Percentiles rank a stretch among this genome's conserved stretches.
Evolutionary conservation across 1,284 basidiomycete species (phyloP).

Genomic region (Wolfiporia cocos): DNA sequence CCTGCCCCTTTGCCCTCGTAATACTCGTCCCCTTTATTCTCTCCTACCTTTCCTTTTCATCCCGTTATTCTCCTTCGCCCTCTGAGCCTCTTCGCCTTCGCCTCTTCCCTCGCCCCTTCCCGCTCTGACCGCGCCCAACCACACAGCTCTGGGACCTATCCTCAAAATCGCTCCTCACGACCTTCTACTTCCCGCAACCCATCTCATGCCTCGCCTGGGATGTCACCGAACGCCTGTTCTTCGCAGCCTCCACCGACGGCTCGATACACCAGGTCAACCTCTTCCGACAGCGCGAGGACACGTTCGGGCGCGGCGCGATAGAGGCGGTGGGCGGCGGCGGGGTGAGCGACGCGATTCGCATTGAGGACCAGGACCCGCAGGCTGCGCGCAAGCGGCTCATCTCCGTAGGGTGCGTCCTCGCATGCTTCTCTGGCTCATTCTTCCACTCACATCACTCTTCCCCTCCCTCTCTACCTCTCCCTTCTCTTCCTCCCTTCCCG

Average conservation of each 20-base stretch:
- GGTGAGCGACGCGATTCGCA: slow-evolving; percentile 58
- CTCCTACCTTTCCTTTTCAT: too few species aligned
- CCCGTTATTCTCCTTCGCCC: too few species aligned
- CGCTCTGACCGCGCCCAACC: too few species aligned
- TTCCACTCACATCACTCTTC: slow-evolving; percentile 1
- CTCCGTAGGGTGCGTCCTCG: slow-evolving; percentile 45
- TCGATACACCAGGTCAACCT: slow-evolving; percentile 78
- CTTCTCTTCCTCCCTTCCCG: too few species aligned
- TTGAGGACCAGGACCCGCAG: slow-evolving; percentile 44
- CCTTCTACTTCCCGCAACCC: slow-evolving; percentile 77
- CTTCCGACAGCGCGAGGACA: slow-evolving; percentile 55
- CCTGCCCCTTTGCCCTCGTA: slow-evolving; percentile 10
- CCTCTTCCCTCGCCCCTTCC: too few species aligned
- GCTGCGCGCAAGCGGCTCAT: slow-evolving; percentile 53
- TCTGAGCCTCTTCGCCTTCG: too few species aligned
- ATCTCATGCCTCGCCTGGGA: slow-evolving; percentile 75
- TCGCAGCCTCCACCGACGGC: slow-evolving; percentile 72
- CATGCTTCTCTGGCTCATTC: background rate
- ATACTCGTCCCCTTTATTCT: too few species aligned
- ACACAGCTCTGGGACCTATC: slow-evolving; percentile 79
- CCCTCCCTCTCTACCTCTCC: too few species aligned
- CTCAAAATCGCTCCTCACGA: slow-evolving; percentile 74
- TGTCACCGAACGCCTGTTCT: slow-evolving; percentile 80
- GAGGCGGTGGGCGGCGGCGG: slow-evolving; percentile 80
- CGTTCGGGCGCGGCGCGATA: slow-evolving; percentile 37